A percentile compares a stretch with the other conserved stretches of the same genome.
Conservation (phyloP, 768 basidiomycete species). For the Lactifluus piperatus region DNA sequence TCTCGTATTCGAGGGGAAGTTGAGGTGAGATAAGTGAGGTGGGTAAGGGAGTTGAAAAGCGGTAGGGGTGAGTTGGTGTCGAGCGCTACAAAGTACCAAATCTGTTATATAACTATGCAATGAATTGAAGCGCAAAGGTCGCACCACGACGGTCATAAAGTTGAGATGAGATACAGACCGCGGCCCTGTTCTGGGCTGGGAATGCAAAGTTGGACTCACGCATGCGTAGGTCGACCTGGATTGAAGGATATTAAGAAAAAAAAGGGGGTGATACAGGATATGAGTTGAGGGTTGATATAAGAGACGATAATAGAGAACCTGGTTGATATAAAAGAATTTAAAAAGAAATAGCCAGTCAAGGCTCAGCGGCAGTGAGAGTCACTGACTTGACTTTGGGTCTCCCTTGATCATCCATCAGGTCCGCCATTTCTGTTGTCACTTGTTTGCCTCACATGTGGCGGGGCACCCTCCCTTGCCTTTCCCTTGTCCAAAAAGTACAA, state of each 20-base stretch:
- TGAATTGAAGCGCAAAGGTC: conserved; percentile 24
- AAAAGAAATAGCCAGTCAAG: neutral
- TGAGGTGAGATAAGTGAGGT: conserved; percentile 92
- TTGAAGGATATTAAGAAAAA: conserved; percentile 4
- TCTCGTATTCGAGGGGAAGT: conserved; percentile 97
- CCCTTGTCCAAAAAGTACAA: neutral
- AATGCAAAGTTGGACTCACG: conserved; percentile 94
- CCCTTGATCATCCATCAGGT: conserved; percentile 21
- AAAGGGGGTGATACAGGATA: neutral
- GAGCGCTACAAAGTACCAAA: conserved; percentile 30
- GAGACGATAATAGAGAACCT: neutral
- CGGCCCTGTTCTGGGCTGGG: conserved; percentile 90
- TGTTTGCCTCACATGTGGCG: conserved; percentile 16
- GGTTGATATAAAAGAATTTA: neutral
- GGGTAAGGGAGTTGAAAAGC: conserved; percentile 89
- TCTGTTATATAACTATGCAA: neutral
- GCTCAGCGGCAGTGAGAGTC: conserved; percentile 1
- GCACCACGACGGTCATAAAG: conserved; percentile 90
- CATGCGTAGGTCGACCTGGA: conserved; percentile 37
- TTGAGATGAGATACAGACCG: conserved; percentile 89
- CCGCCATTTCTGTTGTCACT: conserved; percentile 1
- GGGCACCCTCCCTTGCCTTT: too few species aligned
- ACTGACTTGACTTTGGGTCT: conserved; percentile 3
- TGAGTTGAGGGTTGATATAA: neutral
- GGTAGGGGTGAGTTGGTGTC: conserved; percentile 53